Evolutionary conservation across 345 rosid species (phyloP).

Genomic region (Bruguiera gymnorhiza): DNA sequence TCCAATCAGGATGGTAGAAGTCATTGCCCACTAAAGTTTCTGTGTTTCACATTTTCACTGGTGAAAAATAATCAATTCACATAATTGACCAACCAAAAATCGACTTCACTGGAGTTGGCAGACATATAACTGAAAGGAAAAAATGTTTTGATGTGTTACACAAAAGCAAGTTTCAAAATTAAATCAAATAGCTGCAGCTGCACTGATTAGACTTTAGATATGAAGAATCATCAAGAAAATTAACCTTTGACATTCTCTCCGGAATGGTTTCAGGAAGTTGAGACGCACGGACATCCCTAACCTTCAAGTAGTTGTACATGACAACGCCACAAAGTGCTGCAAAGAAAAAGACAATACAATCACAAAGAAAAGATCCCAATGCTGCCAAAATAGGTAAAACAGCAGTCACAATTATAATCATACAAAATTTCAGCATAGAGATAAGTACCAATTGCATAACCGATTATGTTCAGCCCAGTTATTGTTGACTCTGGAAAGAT

Average conservation of each 20-base stretch:
- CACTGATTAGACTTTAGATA: background rate
- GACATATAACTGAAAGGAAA: background rate
- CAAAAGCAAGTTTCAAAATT: background rate
- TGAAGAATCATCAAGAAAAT: conserved; percentile 18
- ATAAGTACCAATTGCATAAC: conserved; percentile 81
- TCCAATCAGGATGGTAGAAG: background rate
- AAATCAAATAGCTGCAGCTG: background rate
- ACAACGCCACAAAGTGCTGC: conserved; percentile 94
- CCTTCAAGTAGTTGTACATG: conserved; percentile 87
- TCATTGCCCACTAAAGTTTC: too few species aligned
- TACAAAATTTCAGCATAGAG: background rate
- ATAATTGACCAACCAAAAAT: too few species aligned
- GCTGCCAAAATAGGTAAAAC: background rate
- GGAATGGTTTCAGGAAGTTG: conserved; percentile 66
- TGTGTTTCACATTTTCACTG: too few species aligned
- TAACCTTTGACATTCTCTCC: conserved; percentile 81
- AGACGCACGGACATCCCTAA: conserved; percentile 68
- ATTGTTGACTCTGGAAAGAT: conserved; percentile 88
- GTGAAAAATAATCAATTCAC: too few species aligned
- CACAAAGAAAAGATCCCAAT: background rate
- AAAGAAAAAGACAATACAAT: conserved; percentile 6
- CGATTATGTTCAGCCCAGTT: conserved; percentile 85
- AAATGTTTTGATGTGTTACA: background rate
- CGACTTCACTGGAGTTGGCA: too few species aligned
- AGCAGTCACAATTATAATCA: background rate